Conservation (phyloP, 2,329 filamentous ascomycete genomes). For the Paracoccidioides brasiliensis region DNA sequence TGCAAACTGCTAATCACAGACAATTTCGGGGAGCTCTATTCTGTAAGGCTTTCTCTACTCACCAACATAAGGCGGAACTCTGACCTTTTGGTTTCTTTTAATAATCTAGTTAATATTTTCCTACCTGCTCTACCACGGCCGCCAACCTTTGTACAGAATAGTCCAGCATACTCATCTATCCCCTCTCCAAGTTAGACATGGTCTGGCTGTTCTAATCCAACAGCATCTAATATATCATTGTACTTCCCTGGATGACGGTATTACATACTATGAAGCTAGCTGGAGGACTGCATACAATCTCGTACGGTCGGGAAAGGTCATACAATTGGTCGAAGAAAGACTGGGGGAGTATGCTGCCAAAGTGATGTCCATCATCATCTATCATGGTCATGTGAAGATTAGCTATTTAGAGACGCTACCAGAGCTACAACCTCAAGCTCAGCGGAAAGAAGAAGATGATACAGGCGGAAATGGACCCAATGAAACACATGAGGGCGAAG, state of each 20-base stretch:
- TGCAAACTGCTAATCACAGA: constrained; percentile 82
- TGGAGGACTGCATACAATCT: constrained; percentile 67
- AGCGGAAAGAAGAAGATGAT: constrained; percentile 4
- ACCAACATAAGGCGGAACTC: constrained; percentile 1
- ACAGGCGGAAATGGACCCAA: constrained; percentile 16
- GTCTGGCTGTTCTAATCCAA: constrained; percentile 72
- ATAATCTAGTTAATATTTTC: constrained; percentile 65
- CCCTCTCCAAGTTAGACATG: constrained; percentile 64
- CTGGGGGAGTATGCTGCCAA: constrained; percentile 63
- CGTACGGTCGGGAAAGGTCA: constrained; percentile 66
- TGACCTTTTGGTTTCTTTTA: not conserved
- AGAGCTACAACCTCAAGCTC: constrained; percentile 18
- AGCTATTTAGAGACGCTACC: constrained; percentile 32
- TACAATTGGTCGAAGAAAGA: constrained; percentile 59
- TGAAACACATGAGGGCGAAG: constrained; percentile 13
- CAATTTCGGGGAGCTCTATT: constrained; percentile 79
- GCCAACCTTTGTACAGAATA: constrained; percentile 58
- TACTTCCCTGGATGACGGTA: constrained; percentile 46
- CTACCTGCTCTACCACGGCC: constrained; percentile 63
- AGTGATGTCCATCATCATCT: constrained; percentile 60
- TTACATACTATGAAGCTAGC: constrained; percentile 75
- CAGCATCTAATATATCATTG: constrained; percentile 73
- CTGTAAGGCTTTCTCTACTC: constrained; percentile 45
- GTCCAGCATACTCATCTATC: constrained; percentile 59
- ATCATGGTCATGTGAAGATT: constrained; percentile 59